Percentiles rank a stretch among this genome's conserved stretches.
These are phyloP conservation scores for Syzygium malaccense DNA, from an alignment of 441 rosid species.

Conservation along the genomic window DNA sequence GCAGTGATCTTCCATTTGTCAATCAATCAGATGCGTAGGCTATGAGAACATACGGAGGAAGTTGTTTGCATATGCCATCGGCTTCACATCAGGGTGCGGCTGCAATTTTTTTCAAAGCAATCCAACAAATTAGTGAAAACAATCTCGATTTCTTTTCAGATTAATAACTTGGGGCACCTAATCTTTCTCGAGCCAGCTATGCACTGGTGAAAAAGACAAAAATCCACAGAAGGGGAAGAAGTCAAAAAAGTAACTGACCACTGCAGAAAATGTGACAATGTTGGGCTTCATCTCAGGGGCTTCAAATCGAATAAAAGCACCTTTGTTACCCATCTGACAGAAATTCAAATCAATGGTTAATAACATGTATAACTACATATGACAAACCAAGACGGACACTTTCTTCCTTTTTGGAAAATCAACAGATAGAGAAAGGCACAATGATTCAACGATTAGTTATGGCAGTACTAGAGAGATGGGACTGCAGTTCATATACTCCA, in stretches of 20 bases:
- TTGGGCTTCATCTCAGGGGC: conserved; percentile 90
- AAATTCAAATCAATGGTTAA: neutral
- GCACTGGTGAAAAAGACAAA: neutral
- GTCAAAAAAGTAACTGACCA: conserved; percentile 49
- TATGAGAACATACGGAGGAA: conserved; percentile 78
- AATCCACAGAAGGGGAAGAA: neutral
- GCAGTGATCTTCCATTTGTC: neutral
- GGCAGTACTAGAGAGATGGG: neutral
- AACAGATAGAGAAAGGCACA: neutral
- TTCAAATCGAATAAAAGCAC: conserved; percentile 89
- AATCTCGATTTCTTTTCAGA: neutral
- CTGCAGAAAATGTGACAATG: conserved; percentile 84
- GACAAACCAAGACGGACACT: neutral
- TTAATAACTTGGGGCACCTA: neutral
- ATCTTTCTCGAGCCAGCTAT: neutral
- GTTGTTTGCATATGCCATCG: conserved; percentile 97
- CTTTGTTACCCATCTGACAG: conserved; percentile 92
- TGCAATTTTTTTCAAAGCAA: conserved; percentile 25
- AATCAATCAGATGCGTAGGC: neutral
- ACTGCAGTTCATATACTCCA: neutral
- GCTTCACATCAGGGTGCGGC: conserved; percentile 95
- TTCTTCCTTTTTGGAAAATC: neutral
- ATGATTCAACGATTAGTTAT: neutral
- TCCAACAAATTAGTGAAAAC: neutral
- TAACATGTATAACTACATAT: neutral